Evolutionary conservation across 2,329 filamentous ascomycete genomes (phyloP), one percentile per base, ranked within the genome.

Genomic region (Colletotrichum tropicicola): DNA sequence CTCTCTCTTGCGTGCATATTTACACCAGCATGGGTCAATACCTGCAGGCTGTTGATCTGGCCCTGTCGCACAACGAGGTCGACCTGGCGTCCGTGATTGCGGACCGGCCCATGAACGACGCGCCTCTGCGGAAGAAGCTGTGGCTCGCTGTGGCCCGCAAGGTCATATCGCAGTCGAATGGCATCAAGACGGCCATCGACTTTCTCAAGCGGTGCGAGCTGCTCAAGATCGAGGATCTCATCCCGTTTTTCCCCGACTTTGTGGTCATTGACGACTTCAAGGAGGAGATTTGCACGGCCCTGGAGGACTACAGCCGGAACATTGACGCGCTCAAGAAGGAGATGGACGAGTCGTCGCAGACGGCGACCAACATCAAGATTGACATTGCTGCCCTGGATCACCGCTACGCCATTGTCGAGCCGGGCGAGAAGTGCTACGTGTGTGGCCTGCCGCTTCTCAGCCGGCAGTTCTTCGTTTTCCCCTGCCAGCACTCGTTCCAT

Each of bases 231-330:
- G 96, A 99, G 79, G 96, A 99, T 73, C 81, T 99, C 28, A 98
- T 99, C 41, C 96, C 96, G 0, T 98, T 99, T 82, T 99, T 99
- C 80, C 96, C 96, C 0, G 96, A 99, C 76, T 99, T 99, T 74
- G 94, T 98, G 23, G 92, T 98, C 54, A 98, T 99, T 67, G 96
- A 99, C 75, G 96, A 98, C 77, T 99, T 99, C 85, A 98, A 98
- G 75, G 94, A 98, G 68, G 96, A 99, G 76, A 98, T 99, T 37
- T 99, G 96, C 79, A 85, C 89, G 0, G 96, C 97, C 1, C 85
- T 99, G 1, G 96, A 99, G 78, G 92, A 97, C 68, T 99, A 99
- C 80, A 92, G 90, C 48, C 91, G 92, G 37, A 93, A 93, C 70
- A 99, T 99, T 70, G 96, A 98, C 73, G 84, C 83, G 2, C 82